Conservation (phyloP, 176 grass and related monocot genomes). For the Dendrocalamus sinicus region DNA sequence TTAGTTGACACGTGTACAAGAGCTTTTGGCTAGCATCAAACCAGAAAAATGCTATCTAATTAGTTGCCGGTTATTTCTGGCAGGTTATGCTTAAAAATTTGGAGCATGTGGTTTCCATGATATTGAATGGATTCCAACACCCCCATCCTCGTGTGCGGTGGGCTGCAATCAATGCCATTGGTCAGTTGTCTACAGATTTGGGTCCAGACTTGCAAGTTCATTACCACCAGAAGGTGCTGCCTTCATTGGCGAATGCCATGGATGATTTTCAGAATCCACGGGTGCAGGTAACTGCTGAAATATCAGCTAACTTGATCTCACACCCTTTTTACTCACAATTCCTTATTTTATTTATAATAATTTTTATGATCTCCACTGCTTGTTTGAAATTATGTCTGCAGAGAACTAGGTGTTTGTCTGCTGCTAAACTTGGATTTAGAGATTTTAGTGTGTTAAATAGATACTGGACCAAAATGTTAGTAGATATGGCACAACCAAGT, state of each 20-base stretch:
- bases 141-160: slow-evolving; percentile 90
- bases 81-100: slow-evolving; percentile 98
- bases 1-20: background rate
- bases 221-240: slow-evolving; percentile 86
- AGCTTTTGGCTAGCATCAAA: slow-evolving; percentile 17
- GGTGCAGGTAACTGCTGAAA: slow-evolving; percentile 67
- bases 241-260: slow-evolving; percentile 90
- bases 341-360: background rate
- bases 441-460: background rate
- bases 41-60: slow-evolving; percentile 15
- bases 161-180: slow-evolving; percentile 96
- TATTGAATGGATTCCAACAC: slow-evolving; percentile 83
- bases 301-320: slow-evolving; percentile 28
- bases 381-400: background rate
- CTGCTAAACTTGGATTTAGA: background rate
- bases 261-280: slow-evolving; percentile 98
- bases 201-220: slow-evolving; percentile 95
- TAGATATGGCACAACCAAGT: background rate
- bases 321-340: background rate
- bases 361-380: background rate
- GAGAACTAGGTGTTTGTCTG: background rate
- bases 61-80: slow-evolving; percentile 22
- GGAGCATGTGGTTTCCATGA: slow-evolving; percentile 93
- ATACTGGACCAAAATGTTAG: background rate
- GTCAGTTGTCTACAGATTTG: slow-evolving; percentile 94